Conservation (phyloP, 768 basidiomycete genomes). For the Kondoa subrosea region DNA sequence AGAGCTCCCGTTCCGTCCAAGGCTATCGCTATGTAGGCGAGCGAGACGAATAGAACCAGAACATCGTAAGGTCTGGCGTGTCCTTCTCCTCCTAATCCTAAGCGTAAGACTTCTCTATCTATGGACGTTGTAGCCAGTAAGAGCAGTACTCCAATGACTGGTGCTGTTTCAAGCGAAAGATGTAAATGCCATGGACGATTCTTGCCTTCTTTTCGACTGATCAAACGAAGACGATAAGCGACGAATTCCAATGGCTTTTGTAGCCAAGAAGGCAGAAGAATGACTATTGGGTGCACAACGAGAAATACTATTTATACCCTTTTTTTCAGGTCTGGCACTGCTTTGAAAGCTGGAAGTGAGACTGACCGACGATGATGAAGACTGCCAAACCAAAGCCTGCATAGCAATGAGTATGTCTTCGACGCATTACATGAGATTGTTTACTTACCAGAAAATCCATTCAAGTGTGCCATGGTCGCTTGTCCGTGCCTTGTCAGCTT, state of each 20-base stretch:
- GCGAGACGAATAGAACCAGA: slow-evolving; percentile 61
- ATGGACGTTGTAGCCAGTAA: slow-evolving; percentile 35
- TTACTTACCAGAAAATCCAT: neutral
- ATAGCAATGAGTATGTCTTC: no score
- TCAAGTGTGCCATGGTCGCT: no score
- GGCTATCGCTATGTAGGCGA: slow-evolving; percentile 75
- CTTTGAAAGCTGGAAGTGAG: neutral
- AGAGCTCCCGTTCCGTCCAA: slow-evolving; percentile 77
- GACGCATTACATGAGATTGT: no score
- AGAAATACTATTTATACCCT: slow-evolving; percentile 14
- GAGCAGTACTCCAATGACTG: slow-evolving; percentile 35
- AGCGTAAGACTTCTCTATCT: slow-evolving; percentile 40
- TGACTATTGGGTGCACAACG: slow-evolving; percentile 18
- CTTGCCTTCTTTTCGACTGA: neutral
- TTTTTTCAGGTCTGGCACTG: neutral
- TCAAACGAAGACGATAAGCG: neutral
- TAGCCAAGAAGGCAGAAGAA: slow-evolving; percentile 12
- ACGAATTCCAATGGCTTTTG: slow-evolving; percentile 3
- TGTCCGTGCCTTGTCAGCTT: no score
- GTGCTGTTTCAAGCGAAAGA: slow-evolving; percentile 31
- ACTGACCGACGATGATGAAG: slow-evolving; percentile 23
- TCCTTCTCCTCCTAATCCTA: slow-evolving; percentile 67
- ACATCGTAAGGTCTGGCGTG: slow-evolving; percentile 74
- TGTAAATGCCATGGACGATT: slow-evolving; percentile 24
- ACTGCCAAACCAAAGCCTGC: slow-evolving; percentile 20